Conservation (phyloP, 768 basidiomycete species). For the Xerocomus potaroensis region DNA sequence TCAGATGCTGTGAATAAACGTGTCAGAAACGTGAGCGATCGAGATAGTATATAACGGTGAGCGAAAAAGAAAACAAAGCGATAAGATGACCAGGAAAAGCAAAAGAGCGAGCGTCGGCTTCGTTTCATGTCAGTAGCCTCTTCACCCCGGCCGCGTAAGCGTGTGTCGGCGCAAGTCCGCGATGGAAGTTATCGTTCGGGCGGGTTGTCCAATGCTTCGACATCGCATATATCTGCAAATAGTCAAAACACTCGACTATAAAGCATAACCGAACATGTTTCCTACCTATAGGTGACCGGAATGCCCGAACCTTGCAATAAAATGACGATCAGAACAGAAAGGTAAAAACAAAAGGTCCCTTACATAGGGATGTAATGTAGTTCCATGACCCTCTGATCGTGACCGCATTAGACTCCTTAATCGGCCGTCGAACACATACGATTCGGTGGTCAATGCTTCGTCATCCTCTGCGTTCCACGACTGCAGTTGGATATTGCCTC, state of each 20-base stretch:
- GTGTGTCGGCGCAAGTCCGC: neutral
- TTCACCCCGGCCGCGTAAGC: neutral
- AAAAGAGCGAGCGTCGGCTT: neutral
- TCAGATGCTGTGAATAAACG: conserved; percentile 16
- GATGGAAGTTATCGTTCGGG: conserved; percentile 21
- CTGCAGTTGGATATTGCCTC: conserved; percentile 24
- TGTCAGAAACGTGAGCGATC: conserved; percentile 8
- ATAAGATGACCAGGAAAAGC: neutral
- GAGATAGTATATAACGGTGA: conserved; percentile 5
- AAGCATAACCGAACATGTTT: neutral
- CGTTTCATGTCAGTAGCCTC: neutral
- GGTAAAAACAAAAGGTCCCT: conserved; percentile 2
- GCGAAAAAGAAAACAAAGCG: conserved; percentile 3
- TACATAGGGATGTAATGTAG: conserved; percentile 29
- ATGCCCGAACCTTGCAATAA: conserved; percentile 23
- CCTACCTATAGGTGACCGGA: conserved; percentile 32
- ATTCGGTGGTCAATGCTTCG: conserved; percentile 14
- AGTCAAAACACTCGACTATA: neutral
- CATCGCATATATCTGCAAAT: conserved; percentile 25
- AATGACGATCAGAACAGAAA: conserved; percentile 8
- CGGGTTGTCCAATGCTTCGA: conserved; percentile 22
- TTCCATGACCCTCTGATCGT: conserved; percentile 26
- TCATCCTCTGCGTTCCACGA: conserved; percentile 15
- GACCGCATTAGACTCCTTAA: conserved; percentile 28
- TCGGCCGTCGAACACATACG: conserved; percentile 26